Conservation (phyloP, 2,329 filamentous ascomycete genomes). For the Fusarium neocosmosporiellum region DNA sequence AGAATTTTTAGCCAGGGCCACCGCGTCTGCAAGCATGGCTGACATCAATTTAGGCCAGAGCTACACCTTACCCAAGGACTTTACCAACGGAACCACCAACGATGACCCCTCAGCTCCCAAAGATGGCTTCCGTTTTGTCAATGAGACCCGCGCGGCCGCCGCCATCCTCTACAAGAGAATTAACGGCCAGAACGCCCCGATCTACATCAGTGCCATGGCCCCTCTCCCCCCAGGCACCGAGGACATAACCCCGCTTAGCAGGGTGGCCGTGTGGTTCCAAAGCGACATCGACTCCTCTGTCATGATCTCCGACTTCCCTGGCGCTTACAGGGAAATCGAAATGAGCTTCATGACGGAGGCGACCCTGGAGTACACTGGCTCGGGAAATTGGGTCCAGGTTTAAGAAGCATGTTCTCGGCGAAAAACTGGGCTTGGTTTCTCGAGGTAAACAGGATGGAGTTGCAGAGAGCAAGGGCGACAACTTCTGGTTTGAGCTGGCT, state of each 20-base stretch:
- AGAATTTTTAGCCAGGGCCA: no score
- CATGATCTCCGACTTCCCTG: neutral
- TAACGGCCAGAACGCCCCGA: neutral
- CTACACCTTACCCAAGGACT: neutral
- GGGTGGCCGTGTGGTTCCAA: neutral
- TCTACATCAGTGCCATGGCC: neutral
- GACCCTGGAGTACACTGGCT: neutral
- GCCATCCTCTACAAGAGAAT: neutral
- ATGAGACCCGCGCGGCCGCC: neutral
- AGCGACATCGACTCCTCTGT: neutral
- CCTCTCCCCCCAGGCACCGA: neutral
- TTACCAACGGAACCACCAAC: neutral
- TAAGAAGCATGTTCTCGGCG: neutral
- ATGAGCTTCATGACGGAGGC: neutral
- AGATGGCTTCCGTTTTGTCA: neutral
- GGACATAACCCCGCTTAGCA: neutral
- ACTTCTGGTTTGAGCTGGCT: neutral
- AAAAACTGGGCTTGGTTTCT: neutral
- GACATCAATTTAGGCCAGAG: neutral
- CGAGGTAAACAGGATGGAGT: neutral
- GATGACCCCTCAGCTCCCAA: neutral
- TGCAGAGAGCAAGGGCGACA: neutral
- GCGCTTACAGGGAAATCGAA: neutral
- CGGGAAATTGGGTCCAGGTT: neutral
- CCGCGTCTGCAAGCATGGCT: neutral